Conservation (phyloP, 176 grass and related monocot genomes). For the Guadua angustifolia region DNA sequence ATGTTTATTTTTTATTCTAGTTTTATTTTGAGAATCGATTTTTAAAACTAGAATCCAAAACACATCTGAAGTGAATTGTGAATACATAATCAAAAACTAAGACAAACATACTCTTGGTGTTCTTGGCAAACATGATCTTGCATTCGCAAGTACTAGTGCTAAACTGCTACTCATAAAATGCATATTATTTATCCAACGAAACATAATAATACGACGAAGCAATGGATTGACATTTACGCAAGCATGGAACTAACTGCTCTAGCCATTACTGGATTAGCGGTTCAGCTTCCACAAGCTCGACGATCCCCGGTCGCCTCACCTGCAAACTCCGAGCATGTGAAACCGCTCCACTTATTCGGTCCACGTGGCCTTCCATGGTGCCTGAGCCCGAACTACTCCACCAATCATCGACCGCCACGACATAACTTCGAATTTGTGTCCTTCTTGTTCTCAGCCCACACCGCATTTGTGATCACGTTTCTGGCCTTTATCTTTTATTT, state of each 20-base stretch:
- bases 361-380: not conserved
- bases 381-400: not conserved
- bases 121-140: not conserved
- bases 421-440: not conserved
- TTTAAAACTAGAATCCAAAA: too few relatives aligned
- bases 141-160: not conserved
- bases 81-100: too few relatives aligned
- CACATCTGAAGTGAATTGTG: too few relatives aligned
- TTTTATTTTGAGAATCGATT: too few relatives aligned
- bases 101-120: too few relatives aligned
- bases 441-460: not conserved
- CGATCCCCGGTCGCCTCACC: not conserved
- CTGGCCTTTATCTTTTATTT: too few relatives aligned
- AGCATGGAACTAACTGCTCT: constrained; percentile 28
- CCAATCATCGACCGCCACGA: not conserved
- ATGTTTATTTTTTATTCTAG: too few relatives aligned
- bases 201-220: not conserved
- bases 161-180: not conserved
- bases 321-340: not conserved
- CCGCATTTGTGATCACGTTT: not conserved
- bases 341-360: not conserved
- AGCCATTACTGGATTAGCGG: not conserved
- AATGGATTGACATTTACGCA: constrained; percentile 1
- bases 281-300: not conserved
- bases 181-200: too few relatives aligned